Evolutionary conservation across 495 filamentous ascomycete species (phyloP), one percentile per base, ranked within the genome.

Genomic region (Penicillium diatomitis): DNA sequence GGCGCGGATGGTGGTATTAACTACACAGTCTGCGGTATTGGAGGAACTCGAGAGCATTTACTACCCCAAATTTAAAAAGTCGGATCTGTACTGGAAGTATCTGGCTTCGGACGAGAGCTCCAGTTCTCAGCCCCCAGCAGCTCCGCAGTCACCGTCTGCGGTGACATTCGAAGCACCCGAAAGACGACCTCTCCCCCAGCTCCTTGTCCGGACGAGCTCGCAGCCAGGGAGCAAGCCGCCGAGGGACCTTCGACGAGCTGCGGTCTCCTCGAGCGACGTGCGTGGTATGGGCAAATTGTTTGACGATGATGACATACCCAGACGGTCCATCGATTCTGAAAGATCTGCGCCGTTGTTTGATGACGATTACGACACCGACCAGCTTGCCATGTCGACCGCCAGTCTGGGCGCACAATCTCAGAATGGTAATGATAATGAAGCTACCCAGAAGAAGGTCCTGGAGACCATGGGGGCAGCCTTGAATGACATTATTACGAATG

Each of bases 71-170:
- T 99, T 99, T 65, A 92, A 88, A 56, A 84, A 83, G 43, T 95
- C 90, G 0, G 90, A 96, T 58, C 62, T 97, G 0, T 99, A 88
- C 62, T 97, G 88, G 74, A 97, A 99, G 57, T 95, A 88, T 54
- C 73, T 97, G 4, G 87, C 92, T 7, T 87, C 90, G 1, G 90
- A 95, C 53, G 89, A 96, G 57, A 79, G 80, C 27, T 79, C 85
- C 0, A 72, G 73, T 44, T 68, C 62, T 35, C 64, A 56, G 29
- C 51, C 50, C 36, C 46, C 68, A 40, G 41, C 52, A 36, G 43
- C 42, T 30, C 56, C 47, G 35, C 36, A 63, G 6, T 57, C 60
- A 34, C 59, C 57, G 20, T 49, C 51, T 30, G 51, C 65, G 5
- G 56, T 60, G 35, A 54, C 56, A 10, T 54, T 55, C 37, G 64